Evolutionary conservation across 768 basidiomycete species (phyloP).

Genomic region (Lenzites betulinus): DNA sequence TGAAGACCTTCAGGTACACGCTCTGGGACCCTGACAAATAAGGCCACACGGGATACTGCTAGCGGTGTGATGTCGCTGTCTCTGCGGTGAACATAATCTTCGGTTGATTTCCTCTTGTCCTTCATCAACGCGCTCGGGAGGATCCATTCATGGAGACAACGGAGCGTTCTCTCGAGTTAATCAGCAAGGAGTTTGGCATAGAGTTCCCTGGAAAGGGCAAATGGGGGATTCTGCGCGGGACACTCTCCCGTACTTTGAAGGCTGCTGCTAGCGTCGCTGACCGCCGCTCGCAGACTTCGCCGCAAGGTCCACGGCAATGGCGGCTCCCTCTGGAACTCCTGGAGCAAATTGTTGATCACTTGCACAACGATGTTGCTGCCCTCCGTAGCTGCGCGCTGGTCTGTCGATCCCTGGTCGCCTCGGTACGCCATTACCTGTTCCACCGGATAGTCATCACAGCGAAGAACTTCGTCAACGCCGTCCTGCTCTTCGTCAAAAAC

Average conservation of each 20-base stretch:
- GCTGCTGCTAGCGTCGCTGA: neutral
- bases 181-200: constrained; percentile 7
- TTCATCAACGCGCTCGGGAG: neutral
- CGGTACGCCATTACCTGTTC: constrained; percentile 20
- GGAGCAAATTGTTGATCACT: constrained; percentile 20
- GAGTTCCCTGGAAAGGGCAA: neutral
- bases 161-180: neutral
- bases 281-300: neutral
- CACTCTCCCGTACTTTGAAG: constrained; percentile 4
- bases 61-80: no score
- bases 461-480: neutral
- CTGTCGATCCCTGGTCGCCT: constrained; percentile 17
- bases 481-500: neutral
- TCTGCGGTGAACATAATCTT: no score
- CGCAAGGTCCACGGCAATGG: neutral
- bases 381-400: constrained; percentile 18
- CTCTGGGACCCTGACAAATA: no score
- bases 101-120: no score
- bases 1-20: no score
- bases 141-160: neutral
- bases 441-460: constrained; percentile 10
- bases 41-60: no score
- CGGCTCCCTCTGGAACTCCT: constrained; percentile 17
- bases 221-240: neutral
- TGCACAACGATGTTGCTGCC: constrained; percentile 10